Percentiles rank a stretch among this genome's conserved stretches.
Evolutionary conservation across 2,329 filamentous ascomycete species (phyloP).

Genomic region (Acarospora socialis): DNA sequence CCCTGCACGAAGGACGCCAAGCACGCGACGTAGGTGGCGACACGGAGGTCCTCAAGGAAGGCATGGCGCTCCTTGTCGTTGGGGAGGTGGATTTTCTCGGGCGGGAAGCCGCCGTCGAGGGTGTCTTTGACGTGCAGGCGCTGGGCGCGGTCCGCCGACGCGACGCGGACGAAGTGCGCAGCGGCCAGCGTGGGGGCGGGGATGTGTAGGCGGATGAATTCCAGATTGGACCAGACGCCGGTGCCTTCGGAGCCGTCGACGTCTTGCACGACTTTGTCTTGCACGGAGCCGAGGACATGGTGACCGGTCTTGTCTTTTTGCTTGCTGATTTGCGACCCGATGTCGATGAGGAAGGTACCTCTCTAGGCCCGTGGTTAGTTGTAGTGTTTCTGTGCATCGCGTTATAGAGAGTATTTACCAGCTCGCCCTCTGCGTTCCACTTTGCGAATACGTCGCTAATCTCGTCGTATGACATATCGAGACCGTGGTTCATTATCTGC

Average conservation of each 20-base stretch:
- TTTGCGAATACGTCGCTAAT: constrained; percentile 44
- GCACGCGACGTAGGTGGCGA: constrained; percentile 47
- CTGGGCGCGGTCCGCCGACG: constrained; percentile 46
- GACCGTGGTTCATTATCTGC: constrained; percentile 44
- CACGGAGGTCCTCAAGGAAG: constrained; percentile 44
- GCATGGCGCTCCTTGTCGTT: constrained; percentile 24
- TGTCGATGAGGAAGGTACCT: constrained; percentile 48
- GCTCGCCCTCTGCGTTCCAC: constrained; percentile 46
- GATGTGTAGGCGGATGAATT: constrained; percentile 47
- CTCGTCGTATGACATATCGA: constrained; percentile 46
- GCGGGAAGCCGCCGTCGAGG: constrained; percentile 28
- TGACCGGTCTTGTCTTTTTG: constrained; percentile 33
- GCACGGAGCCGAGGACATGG: constrained; percentile 45
- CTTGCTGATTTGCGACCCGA: constrained; percentile 46
- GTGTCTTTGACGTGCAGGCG: constrained; percentile 38
- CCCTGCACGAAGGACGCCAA: constrained; percentile 52
- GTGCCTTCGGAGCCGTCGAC: constrained; percentile 53
- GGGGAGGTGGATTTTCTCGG: constrained; percentile 17
- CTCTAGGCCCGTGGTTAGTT: constrained; percentile 14
- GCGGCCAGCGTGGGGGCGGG: constrained; percentile 49
- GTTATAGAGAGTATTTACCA: constrained; percentile 27
- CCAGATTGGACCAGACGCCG: constrained; percentile 49
- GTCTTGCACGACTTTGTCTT: constrained; percentile 60
- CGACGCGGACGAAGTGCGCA: constrained; percentile 48
- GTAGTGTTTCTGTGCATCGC: too few relatives aligned